phyloP scores from a whole-genome alignment of 129 eudicot species.

The Chrysanthemum makinoi region DNA sequence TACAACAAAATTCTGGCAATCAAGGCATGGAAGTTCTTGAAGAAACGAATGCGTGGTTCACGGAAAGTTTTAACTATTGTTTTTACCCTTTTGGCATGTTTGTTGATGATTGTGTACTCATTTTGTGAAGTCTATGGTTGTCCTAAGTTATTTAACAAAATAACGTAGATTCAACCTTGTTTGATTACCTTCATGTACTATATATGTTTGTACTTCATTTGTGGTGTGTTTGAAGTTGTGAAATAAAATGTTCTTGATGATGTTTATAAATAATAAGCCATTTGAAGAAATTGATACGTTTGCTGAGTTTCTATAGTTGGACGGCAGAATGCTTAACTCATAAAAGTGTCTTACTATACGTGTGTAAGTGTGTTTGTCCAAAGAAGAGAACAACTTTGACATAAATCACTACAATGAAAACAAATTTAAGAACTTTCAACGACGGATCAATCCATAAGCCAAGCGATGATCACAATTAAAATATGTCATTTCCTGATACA shows the following conservation, averaged over 20 bases:
- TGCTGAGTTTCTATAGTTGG: too few species aligned
- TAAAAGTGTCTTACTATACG: neutral
- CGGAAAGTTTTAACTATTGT: slow-evolving; percentile 30
- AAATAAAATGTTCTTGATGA: slow-evolving; percentile 3
- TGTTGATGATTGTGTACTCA: slow-evolving; percentile 33
- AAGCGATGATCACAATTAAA: slow-evolving; percentile 29
- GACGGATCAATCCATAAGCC: slow-evolving; percentile 33
- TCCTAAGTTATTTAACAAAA: slow-evolving; percentile 26
- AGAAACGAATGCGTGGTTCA: slow-evolving; percentile 30
- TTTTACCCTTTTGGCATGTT: slow-evolving; percentile 28
- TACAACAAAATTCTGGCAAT: slow-evolving; percentile 25
- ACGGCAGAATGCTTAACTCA: too few species aligned
- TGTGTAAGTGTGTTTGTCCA: slow-evolving; percentile 28
- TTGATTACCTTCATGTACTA: neutral
- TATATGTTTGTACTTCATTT: neutral
- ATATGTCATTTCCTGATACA: neutral
- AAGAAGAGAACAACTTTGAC: slow-evolving; percentile 28
- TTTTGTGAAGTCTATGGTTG: slow-evolving; percentile 41
- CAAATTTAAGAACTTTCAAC: slow-evolving; percentile 23
- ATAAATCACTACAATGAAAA: slow-evolving; percentile 1
- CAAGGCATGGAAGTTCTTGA: slow-evolving; percentile 25
- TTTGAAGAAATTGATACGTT: too few species aligned
- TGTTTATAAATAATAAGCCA: neutral
- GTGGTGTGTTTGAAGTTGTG: neutral
- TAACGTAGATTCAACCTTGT: slow-evolving; percentile 5